Evolutionary conservation across 805 yeast species (phyloP).

Genomic region (Kregervanrija pseudodelftensis): DNA sequence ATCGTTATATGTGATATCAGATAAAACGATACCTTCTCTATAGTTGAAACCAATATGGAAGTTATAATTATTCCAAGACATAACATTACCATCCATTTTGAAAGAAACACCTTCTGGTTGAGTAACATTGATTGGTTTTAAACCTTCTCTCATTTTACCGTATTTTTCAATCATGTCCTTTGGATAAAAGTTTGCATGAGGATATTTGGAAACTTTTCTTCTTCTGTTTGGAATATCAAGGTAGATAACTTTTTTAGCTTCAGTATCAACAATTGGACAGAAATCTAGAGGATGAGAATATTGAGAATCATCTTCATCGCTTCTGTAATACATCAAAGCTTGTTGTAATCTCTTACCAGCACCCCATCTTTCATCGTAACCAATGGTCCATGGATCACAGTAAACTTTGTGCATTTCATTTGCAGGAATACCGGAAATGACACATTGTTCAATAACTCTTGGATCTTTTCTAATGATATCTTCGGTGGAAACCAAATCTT

Average conservation of each 20-base stretch:
- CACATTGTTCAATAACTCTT: slow-evolving; percentile 65
- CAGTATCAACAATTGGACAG: slow-evolving; percentile 76
- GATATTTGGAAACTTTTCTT: slow-evolving; percentile 60
- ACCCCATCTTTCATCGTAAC: slow-evolving; percentile 69
- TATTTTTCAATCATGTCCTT: slow-evolving; percentile 52
- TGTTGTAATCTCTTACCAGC: slow-evolving; percentile 68
- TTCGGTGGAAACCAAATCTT: slow-evolving; percentile 58
- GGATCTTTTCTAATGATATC: slow-evolving; percentile 64
- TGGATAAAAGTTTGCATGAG: slow-evolving; percentile 67
- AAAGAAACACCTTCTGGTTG: slow-evolving; percentile 84
- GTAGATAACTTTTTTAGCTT: slow-evolving; percentile 57
- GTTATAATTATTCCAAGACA: slow-evolving; percentile 72
- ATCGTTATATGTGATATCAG: slow-evolving; percentile 68
- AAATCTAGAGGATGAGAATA: slow-evolving; percentile 70
- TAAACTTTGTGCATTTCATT: slow-evolving; percentile 52
- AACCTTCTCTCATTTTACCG: slow-evolving; percentile 58
- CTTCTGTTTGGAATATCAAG: slow-evolving; percentile 73
- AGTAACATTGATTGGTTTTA: slow-evolving; percentile 60
- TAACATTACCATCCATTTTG: slow-evolving; percentile 58
- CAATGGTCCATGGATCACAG: slow-evolving; percentile 65
- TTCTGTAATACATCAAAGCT: slow-evolving; percentile 72
- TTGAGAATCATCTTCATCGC: slow-evolving; percentile 65
- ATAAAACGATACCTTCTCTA: slow-evolving; percentile 76
- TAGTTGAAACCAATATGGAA: slow-evolving; percentile 80
- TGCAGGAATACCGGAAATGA: slow-evolving; percentile 58